Conservation (phyloP, 306 rosid species). For the Arachis hypogaea region DNA sequence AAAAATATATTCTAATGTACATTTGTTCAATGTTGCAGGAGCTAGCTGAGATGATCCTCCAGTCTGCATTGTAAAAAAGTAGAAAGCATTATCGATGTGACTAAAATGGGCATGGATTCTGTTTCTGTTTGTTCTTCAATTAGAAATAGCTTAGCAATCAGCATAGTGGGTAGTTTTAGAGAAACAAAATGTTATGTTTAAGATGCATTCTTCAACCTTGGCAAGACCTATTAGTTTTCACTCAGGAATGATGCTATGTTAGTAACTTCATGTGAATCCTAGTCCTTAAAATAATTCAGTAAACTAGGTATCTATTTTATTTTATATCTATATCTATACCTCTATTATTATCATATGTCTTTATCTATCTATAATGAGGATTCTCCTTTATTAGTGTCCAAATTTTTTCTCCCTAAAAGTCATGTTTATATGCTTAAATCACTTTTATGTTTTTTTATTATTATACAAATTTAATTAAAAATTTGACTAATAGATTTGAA, state of each 20-base stretch:
- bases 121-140: neutral
- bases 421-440: no score
- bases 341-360: no score
- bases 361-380: no score
- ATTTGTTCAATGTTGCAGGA: conserved; percentile 63
- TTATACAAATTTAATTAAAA: no score
- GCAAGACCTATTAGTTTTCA: neutral
- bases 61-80: conserved; percentile 64
- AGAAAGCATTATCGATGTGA: neutral
- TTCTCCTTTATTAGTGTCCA: no score
- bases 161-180: neutral
- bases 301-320: no score
- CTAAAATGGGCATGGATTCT: neutral
- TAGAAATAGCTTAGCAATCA: conserved; percentile 12
- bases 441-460: no score
- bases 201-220: neutral
- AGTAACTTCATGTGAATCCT: no score
- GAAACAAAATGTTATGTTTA: neutral
- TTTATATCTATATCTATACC: no score
- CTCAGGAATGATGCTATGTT: neutral
- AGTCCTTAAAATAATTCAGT: no score
- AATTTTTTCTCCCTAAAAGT: no score
- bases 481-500: no score
- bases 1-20: conserved; percentile 17
- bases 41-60: conserved; percentile 95